A percentile compares a stretch with the other conserved stretches of the same genome.
Evolutionary conservation across 345 rosid species (phyloP).

Genomic region (Abelmoschus esculentus): DNA sequence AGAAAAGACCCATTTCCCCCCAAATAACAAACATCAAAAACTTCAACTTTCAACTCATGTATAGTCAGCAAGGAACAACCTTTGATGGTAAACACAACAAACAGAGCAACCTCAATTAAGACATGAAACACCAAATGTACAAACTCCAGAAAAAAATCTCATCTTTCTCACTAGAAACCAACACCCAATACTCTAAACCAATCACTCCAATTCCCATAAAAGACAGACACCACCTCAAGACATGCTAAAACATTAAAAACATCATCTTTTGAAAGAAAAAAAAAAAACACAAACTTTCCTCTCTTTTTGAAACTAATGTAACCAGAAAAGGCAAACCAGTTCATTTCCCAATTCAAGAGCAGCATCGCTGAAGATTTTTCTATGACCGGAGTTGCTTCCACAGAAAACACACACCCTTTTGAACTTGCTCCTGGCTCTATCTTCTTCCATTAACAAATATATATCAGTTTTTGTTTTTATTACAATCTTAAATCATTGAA

Average conservation of each 20-base stretch:
- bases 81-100: background rate
- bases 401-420: conserved; percentile 86
- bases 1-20: background rate
- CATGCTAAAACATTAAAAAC: background rate
- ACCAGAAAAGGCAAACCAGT: conserved; percentile 49
- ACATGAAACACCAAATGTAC: conserved; percentile 11
- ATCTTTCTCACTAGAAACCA: background rate
- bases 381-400: conserved; percentile 84
- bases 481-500: conserved; percentile 20
- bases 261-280: background rate
- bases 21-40: conserved; percentile 5
- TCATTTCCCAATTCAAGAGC: conserved; percentile 88
- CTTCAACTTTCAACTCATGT: conserved; percentile 1
- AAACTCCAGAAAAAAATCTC: conserved; percentile 4
- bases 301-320: background rate
- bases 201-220: background rate
- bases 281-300: background rate
- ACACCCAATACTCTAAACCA: conserved; percentile 4
- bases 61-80: background rate
- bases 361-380: conserved; percentile 80
- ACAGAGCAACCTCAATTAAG: conserved; percentile 14
- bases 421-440: conserved; percentile 40
- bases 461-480: conserved; percentile 6
- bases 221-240: too few species aligned
- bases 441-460: conserved; percentile 47